Percentiles rank a stretch among this genome's conserved stretches.
phyloP scores from a whole-genome alignment of 225 moss, liverwort and hornwort species.

The Physcomitrium patens region DNA sequence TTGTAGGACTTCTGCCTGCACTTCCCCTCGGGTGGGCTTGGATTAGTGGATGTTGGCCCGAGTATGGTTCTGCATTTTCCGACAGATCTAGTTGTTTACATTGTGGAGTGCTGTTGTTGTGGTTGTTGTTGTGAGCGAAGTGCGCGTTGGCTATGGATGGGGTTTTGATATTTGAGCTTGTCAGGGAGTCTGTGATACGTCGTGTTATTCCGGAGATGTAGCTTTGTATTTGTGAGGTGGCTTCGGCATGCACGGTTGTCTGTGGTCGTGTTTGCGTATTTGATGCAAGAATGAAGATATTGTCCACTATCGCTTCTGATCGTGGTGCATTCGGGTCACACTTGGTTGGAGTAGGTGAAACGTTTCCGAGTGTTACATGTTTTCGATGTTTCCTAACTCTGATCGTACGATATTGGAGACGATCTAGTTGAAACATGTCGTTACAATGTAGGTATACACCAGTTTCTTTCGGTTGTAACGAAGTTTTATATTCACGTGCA shows the following conservation, averaged over 20 bases:
- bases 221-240: not conserved
- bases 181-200: conserved; percentile 4
- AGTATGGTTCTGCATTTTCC: not conserved
- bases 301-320: not conserved
- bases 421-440: conserved; percentile 2
- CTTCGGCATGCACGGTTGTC: not conserved
- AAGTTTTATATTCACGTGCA: not conserved
- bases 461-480: not conserved
- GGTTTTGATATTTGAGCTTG: conserved; percentile 11
- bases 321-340: not conserved
- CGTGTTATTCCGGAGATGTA: not conserved
- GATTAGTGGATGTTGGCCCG: conserved; percentile 6
- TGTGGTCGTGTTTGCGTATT: not conserved
- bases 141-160: not conserved
- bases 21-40: conserved; percentile 1
- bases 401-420: not conserved
- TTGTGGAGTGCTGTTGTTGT: not conserved
- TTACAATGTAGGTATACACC: not conserved
- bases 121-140: not conserved
- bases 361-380: not conserved
- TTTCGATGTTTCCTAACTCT: not conserved
- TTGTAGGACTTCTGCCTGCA: conserved; percentile 6
- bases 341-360: not conserved
- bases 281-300: not conserved
- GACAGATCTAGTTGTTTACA: not conserved